Evolutionary conservation across 2,329 filamentous ascomycete genomes (phyloP), one percentile per base, ranked within the genome.

Genomic region (Nannizzia gypsea): DNA sequence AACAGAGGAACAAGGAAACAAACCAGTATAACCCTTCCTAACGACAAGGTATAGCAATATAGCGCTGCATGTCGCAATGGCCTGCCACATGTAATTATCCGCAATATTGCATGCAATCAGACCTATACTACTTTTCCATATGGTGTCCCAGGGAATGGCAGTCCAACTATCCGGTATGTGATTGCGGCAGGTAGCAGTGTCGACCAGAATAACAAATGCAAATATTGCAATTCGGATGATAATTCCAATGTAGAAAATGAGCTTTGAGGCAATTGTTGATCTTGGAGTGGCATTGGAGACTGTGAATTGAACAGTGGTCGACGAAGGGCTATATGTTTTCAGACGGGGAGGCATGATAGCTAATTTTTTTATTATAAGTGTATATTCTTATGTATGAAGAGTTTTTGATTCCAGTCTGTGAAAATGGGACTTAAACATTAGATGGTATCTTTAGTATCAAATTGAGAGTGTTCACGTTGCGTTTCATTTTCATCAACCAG

Each of bases 221-320:
- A 77, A 78, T 2, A 79, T 61, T 1, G 77, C 2, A 2, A 77
- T 63, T 17, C 81, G 77, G 2, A 78, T 60, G 4, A 79, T 62
- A 56, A 81, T 65, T 48, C 76, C 70, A 34, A 78, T 59, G 62
- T 73, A 71, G 65, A 75, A 77, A 4, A 75, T 64, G 54, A 77
- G 60, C 60, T 73, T 76, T 11, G 79, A 74, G 13, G 77, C 68
- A 34, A 80, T 67, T 15, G 76, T 80, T 8, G 71, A 71, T 38
- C 73, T 74, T 11, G 72, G 69, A 11, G 88, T 83, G 50, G 84
- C 83, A 61, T 91, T 96, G 38, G 91, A 93, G 60, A 96, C 89
- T 31, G 88, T 95, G 79, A 92, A 97, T 65, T 89, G 87, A 70
- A 89, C 85, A n/a, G 93, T 96, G 2, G 90, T 95, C 54, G 89